Conservation (phyloP, 306 rosid genomes). For the Psophocarpus tetragonolobus region DNA sequence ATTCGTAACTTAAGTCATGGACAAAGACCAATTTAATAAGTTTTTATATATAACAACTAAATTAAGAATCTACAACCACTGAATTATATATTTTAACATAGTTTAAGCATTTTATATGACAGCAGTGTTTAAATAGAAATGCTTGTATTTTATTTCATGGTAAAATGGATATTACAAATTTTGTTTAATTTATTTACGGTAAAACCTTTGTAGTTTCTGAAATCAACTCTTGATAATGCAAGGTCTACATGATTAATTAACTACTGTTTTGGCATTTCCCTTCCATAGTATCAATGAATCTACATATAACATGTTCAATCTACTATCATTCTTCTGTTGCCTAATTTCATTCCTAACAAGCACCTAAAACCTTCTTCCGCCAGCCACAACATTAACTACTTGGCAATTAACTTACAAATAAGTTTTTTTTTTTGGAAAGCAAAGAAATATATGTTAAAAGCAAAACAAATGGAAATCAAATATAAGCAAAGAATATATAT, state of each 20-base stretch:
- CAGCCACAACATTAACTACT: background rate
- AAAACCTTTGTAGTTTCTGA: background rate
- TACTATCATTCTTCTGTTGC: background rate
- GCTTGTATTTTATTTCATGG: background rate
- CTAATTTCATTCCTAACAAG: slow-evolving; percentile 11
- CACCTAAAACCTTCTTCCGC: background rate
- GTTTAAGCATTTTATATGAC: background rate
- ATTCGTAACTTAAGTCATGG: too few relatives aligned
- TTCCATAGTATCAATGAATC: background rate
- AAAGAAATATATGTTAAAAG: too few relatives aligned
- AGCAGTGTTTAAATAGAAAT: background rate
- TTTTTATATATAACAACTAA: too few relatives aligned
- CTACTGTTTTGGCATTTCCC: background rate
- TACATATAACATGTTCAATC: slow-evolving; percentile 18
- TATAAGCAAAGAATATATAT: too few relatives aligned
- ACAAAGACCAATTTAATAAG: too few relatives aligned
- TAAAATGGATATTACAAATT: background rate
- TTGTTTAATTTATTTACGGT: background rate
- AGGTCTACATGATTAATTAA: background rate
- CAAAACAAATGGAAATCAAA: too few relatives aligned
- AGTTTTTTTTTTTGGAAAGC: too few relatives aligned
- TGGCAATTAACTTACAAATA: background rate
- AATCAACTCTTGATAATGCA: background rate
- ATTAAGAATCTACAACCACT: too few relatives aligned
- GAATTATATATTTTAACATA: too few relatives aligned